These are phyloP conservation scores for Magnaporthales sp. DNA, from an alignment of 2,329 filamentous ascomycete species.

Conservation along the genomic window DNA sequence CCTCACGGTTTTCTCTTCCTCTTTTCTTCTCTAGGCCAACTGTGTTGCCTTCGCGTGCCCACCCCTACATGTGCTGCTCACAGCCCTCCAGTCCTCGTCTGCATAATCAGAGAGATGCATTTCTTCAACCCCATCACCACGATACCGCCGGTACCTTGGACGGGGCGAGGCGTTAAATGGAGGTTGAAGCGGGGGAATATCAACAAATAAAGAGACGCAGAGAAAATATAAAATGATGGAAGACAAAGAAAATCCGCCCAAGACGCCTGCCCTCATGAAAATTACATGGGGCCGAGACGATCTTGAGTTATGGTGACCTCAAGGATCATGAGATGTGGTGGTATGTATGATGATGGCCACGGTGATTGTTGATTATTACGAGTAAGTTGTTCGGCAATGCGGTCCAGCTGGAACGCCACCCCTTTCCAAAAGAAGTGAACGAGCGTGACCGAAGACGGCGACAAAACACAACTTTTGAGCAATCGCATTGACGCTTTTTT, in stretches of 20 bases:
- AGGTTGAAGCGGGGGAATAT: conserved; percentile 1
- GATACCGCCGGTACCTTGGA: background rate
- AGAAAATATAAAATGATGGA: background rate
- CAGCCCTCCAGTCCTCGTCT: background rate
- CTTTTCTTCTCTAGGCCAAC: background rate
- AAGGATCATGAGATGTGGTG: background rate
- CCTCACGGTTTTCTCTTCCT: background rate
- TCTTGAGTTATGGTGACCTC: background rate
- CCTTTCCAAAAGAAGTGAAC: background rate
- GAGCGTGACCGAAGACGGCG: background rate
- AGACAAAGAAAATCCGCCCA: background rate
- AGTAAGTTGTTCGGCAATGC: background rate
- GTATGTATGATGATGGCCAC: background rate
- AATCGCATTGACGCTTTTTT: background rate
- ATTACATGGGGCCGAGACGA: background rate
- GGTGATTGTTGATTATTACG: background rate
- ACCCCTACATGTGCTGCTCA: background rate
- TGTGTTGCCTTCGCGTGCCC: background rate
- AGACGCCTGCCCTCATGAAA: background rate
- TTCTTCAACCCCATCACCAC: background rate
- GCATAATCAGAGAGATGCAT: background rate
- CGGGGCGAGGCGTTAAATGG: background rate
- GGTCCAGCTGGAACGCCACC: background rate
- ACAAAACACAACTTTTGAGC: background rate
- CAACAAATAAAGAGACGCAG: background rate